Conservation (phyloP, 306 rosid genomes). For the Vigna reflexopilosa region DNA sequence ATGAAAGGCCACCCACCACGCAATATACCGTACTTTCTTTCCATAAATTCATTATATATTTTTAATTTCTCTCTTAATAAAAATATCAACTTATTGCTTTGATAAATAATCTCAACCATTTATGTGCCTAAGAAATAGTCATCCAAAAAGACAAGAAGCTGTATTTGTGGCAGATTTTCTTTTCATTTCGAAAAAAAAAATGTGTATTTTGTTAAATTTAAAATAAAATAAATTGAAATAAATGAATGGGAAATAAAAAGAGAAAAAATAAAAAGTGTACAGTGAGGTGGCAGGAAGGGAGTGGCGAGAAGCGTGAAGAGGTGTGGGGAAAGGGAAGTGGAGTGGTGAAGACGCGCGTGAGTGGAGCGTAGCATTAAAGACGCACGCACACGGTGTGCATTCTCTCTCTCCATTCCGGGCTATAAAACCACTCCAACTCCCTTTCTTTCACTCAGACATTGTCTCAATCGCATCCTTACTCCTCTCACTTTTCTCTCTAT, state of each 20-base stretch:
- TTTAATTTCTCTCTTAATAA: too few species aligned
- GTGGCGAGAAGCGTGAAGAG: slow-evolving; percentile 42
- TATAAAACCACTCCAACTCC: slow-evolving; percentile 47
- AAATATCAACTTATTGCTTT: too few species aligned
- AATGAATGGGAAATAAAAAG: too few species aligned
- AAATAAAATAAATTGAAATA: not conserved
- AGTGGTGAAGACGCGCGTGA: slow-evolving; percentile 55
- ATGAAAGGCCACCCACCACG: not conserved
- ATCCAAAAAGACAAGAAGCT: too few species aligned
- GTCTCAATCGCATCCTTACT: not conserved
- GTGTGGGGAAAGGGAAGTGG: slow-evolving; percentile 64
- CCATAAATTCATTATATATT: too few species aligned
- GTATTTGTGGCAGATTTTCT: too few species aligned
- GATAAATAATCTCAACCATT: too few species aligned
- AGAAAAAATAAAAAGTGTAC: not conserved
- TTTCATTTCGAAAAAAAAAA: too few species aligned
- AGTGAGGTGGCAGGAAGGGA: slow-evolving; percentile 47
- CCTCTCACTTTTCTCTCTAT: not conserved
- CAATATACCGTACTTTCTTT: too few species aligned
- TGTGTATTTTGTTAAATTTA: too few species aligned
- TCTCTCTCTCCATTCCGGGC: slow-evolving; percentile 23
- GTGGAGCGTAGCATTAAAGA: slow-evolving; percentile 68
- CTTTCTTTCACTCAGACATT: slow-evolving; percentile 38
- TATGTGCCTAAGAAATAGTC: too few species aligned
- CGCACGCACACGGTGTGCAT: slow-evolving; percentile 41